Evolutionary conservation across 192 early-diverging fungal species (phyloP), one percentile per base, ranked within the genome.

Genomic region (Coemansia sp.): DNA sequence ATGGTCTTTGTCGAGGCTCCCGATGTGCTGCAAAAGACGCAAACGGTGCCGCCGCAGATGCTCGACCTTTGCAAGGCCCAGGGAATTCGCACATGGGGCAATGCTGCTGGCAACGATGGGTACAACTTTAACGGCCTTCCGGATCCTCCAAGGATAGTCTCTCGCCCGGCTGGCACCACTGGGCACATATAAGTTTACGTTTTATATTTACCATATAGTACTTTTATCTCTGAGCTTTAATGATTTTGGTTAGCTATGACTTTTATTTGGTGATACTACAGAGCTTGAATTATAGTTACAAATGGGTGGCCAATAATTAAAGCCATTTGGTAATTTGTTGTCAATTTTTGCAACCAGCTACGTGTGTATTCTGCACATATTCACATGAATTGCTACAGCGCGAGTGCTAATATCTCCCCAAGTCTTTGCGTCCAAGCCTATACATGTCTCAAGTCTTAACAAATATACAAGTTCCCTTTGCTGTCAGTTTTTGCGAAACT

Each of bases 1-100:
- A 83, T 84, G 34, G 71, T 79, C 1, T 65, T 94, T 66, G 71
- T 93, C 53, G 88, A 90, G 70, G 87, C 88, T 1, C 89, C 91
- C 6, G 77, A 80, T 39, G 56, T 82, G 27, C 65, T 85, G 50
- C 84, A 88, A 54, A 32, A 72, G 36, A 72, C 68, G 17, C 56
- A 77, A 58, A 55, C 40, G 1, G 70, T 88, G 29, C 86, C 86
- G 12, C 65, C 78, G 27, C 42, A 60, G 8, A 53, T 90, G 36
- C 63, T 62, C 26, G 81, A 87, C 17, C 59, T 86, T n/a, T 94
- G 92, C 72, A 60, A 60, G 12, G 65, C 52, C 37, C 77, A 83
- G 50, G 85, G 84, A 7, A 82, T 85, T n/a, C 58, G 68, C 6
- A 76, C 70, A 33, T 38, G 38, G 14, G 93, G 91, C 0, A 94